phyloP scores from a whole-genome alignment of 2,329 filamentous ascomycete species.

The Diaporthe sp. region DNA sequence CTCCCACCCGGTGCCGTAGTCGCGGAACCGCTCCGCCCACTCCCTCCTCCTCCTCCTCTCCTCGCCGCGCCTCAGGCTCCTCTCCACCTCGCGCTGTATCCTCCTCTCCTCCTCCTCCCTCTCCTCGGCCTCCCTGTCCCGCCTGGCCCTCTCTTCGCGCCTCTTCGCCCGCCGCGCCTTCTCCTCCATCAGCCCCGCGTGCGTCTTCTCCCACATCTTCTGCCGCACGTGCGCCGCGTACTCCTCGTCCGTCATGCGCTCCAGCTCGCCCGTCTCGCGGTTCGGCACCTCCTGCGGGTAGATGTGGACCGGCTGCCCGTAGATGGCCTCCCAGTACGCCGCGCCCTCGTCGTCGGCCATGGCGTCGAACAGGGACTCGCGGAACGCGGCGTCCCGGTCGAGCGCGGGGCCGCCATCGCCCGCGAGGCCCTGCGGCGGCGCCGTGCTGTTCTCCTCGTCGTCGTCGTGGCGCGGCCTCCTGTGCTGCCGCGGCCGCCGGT shows the following conservation, averaged over 20 bases:
- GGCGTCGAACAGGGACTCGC: conserved; percentile 95
- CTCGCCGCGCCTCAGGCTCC: conserved; percentile 76
- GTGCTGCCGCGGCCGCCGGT: conserved; percentile 46
- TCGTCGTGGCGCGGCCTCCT: conserved; percentile 5
- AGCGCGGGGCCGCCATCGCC: conserved; percentile 50
- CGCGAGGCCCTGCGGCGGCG: neutral
- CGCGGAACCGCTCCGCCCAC: conserved; percentile 73
- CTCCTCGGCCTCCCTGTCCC: conserved; percentile 59
- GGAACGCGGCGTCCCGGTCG: conserved; percentile 83
- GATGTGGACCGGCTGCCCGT: conserved; percentile 92
- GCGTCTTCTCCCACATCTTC: conserved; percentile 96
- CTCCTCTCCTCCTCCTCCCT: conserved; percentile 53
- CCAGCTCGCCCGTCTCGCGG: conserved; percentile 69
- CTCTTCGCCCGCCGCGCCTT: conserved; percentile 64
- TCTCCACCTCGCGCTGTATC: conserved; percentile 77
- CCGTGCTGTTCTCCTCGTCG: neutral
- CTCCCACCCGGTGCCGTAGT: conserved; percentile 76
- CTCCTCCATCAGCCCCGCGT: conserved; percentile 86
- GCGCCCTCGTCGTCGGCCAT: conserved; percentile 97
- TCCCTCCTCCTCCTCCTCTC: conserved; percentile 69
- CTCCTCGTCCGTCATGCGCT: conserved; percentile 92
- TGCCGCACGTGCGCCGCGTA: conserved; percentile 88
- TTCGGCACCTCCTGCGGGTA: conserved; percentile 69
- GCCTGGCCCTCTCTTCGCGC: conserved; percentile 74
- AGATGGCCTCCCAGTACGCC: conserved; percentile 95